These are phyloP conservation scores for Mucor mucedo DNA, from an alignment of 371 early-diverging fungal species.

Conservation along the genomic window DNA sequence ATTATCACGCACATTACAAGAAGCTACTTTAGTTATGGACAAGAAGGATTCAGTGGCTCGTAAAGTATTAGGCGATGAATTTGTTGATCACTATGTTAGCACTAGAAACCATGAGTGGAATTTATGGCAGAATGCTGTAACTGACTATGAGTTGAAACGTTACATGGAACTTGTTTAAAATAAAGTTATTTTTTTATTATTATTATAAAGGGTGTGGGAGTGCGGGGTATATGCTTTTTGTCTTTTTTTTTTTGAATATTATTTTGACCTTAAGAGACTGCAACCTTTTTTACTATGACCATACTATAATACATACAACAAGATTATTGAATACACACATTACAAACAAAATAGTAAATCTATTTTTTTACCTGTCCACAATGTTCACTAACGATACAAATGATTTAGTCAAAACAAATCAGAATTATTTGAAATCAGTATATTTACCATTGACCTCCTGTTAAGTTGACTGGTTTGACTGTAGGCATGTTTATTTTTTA, in stretches of 20 bases:
- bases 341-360: not conserved
- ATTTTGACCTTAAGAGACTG: constrained; percentile 10
- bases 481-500: not conserved
- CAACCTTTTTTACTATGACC: constrained; percentile 4
- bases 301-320: constrained; percentile 7
- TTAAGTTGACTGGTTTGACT: constrained; percentile 1
- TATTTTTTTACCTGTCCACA: constrained; percentile 12
- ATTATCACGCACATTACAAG: constrained; percentile 70
- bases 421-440: not conserved
- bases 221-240: not conserved
- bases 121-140: constrained; percentile 76
- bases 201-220: not conserved
- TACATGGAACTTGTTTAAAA: constrained; percentile 69
- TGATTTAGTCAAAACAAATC: not conserved
- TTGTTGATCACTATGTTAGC: constrained; percentile 79
- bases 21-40: constrained; percentile 71
- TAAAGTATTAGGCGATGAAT: constrained; percentile 75
- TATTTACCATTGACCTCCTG: constrained; percentile 4
- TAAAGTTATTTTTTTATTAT: not conserved
- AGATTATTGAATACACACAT: not conserved
- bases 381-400: constrained; percentile 7
- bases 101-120: constrained; percentile 79
- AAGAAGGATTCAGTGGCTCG: constrained; percentile 73
- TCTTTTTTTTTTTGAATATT: not conserved
- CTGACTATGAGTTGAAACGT: constrained; percentile 77